These are phyloP conservation scores for Acrocalymma vagum DNA, from an alignment of 2,329 filamentous ascomycete species.

Conservation along the genomic window DNA sequence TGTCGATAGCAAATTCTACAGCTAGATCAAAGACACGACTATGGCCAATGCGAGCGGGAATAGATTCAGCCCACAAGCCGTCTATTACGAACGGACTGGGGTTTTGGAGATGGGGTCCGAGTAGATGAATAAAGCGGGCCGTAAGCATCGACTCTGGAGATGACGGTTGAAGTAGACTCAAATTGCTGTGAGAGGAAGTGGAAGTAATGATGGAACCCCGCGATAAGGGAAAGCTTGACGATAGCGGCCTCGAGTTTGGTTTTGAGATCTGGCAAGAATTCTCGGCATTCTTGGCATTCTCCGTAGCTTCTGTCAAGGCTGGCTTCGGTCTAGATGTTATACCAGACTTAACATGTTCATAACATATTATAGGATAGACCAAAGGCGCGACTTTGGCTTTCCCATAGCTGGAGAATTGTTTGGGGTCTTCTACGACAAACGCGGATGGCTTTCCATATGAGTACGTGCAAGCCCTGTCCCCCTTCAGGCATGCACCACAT, in stretches of 20 bases:
- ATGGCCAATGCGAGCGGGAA: slow-evolving; percentile 11
- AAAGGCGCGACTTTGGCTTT: slow-evolving; percentile 9
- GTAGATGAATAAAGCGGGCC: slow-evolving; percentile 10
- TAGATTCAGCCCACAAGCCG: slow-evolving; percentile 9
- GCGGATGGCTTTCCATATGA: slow-evolving; percentile 14
- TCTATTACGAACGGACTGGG: slow-evolving; percentile 7
- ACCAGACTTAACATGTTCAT: too few species aligned
- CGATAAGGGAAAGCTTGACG: too few species aligned
- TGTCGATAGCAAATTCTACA: slow-evolving; percentile 15
- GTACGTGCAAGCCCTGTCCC: slow-evolving; percentile 13
- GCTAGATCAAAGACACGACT: slow-evolving; percentile 8
- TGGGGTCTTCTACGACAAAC: slow-evolving; percentile 15
- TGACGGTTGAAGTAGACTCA: background rate
- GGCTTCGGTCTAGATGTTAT: slow-evolving; percentile 2
- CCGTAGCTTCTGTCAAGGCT: too few species aligned
- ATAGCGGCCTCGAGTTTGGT: too few species aligned
- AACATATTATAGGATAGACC: slow-evolving; percentile 6
- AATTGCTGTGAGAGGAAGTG: too few species aligned
- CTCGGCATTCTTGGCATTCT: background rate
- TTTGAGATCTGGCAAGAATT: background rate
- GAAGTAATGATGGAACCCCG: too few species aligned
- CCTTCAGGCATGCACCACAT: slow-evolving; percentile 14
- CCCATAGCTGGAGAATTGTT: slow-evolving; percentile 11
- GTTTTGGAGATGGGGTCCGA: slow-evolving; percentile 3
- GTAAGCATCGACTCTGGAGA: slow-evolving; percentile 7